phyloP scores from a whole-genome alignment of 2,329 filamentous ascomycete species.

The Phialemonium atrogriseum region DNA sequence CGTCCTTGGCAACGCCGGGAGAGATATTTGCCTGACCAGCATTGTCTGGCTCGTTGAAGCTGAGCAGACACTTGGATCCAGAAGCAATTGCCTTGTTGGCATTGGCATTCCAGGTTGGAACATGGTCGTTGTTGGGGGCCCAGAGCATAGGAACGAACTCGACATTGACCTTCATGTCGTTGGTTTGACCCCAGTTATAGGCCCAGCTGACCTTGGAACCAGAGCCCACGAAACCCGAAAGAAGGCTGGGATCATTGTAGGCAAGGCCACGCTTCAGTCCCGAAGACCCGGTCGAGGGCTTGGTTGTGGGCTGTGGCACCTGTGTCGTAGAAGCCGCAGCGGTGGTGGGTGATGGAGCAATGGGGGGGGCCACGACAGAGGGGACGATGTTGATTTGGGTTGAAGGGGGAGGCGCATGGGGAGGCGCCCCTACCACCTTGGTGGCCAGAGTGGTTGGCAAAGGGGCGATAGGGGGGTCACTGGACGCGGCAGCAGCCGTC shows the following conservation, averaged over 20 bases:
- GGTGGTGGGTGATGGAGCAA: conserved; percentile 17
- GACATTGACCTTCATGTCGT: conserved; percentile 33
- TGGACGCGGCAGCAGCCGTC: conserved; percentile 4
- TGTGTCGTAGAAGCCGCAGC: conserved; percentile 12
- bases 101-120: conserved; percentile 39
- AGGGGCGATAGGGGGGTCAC: conserved; percentile 4
- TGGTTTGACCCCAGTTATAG: conserved; percentile 58
- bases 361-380: conserved; percentile 8
- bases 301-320: conserved; percentile 14
- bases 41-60: conserved; percentile 67
- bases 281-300: not conserved
- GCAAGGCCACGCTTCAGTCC: conserved; percentile 56
- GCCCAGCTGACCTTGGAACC: conserved; percentile 44
- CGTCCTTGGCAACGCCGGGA: conserved; percentile 40
- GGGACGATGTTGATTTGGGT: conserved; percentile 4
- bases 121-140: conserved; percentile 37
- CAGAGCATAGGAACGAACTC: conserved; percentile 63
- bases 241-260: conserved; percentile 53
- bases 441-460: conserved; percentile 12
- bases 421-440: conserved; percentile 1
- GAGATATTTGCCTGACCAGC: conserved; percentile 49
- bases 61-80: conserved; percentile 50
- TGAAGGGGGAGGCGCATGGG: conserved; percentile 1
- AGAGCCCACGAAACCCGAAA: conserved; percentile 37
- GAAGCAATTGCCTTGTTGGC: conserved; percentile 41